A percentile compares a stretch with the other conserved stretches of the same genome.
These are phyloP conservation scores for Chaetomium globosum DNA, from an alignment of 2,329 filamentous ascomycete genomes.

Conservation along the genomic window DNA sequence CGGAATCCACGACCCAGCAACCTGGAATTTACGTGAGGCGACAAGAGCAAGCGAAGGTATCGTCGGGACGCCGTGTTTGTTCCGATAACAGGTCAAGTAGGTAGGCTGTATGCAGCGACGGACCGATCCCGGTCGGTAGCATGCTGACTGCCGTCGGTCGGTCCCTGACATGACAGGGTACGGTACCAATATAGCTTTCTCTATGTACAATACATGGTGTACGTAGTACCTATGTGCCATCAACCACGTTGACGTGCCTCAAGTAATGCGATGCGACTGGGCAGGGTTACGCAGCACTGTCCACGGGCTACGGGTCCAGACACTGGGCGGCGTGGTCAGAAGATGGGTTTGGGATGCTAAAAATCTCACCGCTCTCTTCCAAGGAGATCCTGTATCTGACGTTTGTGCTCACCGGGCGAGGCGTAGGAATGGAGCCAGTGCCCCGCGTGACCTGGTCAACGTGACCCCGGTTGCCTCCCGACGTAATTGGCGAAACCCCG, in stretches of 20 bases:
- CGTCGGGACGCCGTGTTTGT: not conserved
- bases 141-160: constrained; percentile 1
- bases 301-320: not conserved
- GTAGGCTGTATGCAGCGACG: constrained; percentile 2
- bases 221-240: too few relatives aligned
- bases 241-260: too few relatives aligned
- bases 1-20: not conserved
- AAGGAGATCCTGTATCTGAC: constrained; percentile 1
- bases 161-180: constrained; percentile 1
- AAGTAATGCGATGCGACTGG: not conserved
- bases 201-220: too few relatives aligned
- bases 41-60: not conserved
- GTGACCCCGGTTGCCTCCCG: constrained; percentile 15
- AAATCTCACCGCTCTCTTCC: constrained; percentile 4
- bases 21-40: not conserved
- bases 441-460: constrained; percentile 25
- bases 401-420: constrained; percentile 15
- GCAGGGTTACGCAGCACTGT: not conserved
- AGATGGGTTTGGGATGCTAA: not conserved
- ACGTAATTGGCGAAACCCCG: not conserved
- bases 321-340: not conserved
- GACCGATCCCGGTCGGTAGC: not conserved
- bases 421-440: constrained; percentile 13
- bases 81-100: not conserved
- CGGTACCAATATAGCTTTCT: not conserved